phyloP scores from a whole-genome alignment of 2,329 filamentous ascomycete species.

The Aureobasidium sp. region DNA sequence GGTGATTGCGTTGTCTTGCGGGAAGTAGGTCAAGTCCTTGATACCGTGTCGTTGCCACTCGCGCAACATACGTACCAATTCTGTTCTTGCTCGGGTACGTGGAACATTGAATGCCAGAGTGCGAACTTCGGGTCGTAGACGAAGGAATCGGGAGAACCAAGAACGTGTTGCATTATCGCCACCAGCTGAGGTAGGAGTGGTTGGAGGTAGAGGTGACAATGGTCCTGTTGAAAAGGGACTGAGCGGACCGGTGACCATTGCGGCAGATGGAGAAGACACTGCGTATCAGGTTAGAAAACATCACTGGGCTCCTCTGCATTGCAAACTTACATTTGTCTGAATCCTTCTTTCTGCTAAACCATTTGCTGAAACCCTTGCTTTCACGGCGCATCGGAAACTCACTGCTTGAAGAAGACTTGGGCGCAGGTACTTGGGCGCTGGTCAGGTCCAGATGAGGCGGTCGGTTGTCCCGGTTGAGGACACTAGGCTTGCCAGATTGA shows the following conservation, averaged over 20 bases:
- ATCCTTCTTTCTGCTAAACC: constrained; percentile 41
- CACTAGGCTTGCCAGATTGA: constrained; percentile 19
- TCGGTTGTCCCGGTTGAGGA: constrained; percentile 26
- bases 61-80: constrained; percentile 64
- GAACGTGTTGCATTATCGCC: constrained; percentile 47
- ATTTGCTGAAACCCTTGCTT: constrained; percentile 41
- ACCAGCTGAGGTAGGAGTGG: constrained; percentile 15
- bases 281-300: constrained; percentile 25
- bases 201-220: constrained; percentile 29
- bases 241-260: background rate
- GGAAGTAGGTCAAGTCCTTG: constrained; percentile 68
- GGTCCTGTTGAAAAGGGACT: constrained; percentile 2
- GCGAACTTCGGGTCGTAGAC: constrained; percentile 73
- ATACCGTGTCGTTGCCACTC: constrained; percentile 75
- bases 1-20: constrained; percentile 68
- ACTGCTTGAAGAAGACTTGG: constrained; percentile 27
- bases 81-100: constrained; percentile 65
- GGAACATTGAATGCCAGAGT: constrained; percentile 68
- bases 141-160: constrained; percentile 83
- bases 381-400: constrained; percentile 36
- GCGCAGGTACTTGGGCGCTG: constrained; percentile 7
- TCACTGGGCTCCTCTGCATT: constrained; percentile 23
- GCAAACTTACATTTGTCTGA: constrained; percentile 29
- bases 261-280: constrained; percentile 14
- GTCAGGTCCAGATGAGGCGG: constrained; percentile 22